phyloP scores from a whole-genome alignment of 768 basidiomycete species.

The Coprinellus micaceus region DNA sequence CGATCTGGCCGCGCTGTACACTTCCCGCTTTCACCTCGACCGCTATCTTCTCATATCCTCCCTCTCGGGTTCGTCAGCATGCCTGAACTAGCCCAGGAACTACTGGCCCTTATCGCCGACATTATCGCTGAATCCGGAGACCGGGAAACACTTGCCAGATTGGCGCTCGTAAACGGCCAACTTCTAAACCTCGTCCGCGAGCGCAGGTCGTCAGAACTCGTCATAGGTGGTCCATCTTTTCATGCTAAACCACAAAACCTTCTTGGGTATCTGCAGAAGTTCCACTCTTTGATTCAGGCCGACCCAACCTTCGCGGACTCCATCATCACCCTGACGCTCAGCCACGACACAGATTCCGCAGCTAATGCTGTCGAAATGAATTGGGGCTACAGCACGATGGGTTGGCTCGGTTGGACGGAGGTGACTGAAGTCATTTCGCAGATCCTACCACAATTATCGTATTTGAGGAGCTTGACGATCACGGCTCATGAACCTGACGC shows the following conservation, averaged over 20 bases:
- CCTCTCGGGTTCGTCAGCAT: no score
- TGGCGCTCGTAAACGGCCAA: not conserved
- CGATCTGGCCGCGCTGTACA: no score
- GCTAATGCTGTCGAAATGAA: not conserved
- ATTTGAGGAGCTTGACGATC: not conserved
- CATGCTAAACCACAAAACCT: not conserved
- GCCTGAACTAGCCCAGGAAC: not conserved
- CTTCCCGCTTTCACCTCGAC: no score
- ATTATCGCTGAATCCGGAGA: not conserved
- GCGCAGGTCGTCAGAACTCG: not conserved
- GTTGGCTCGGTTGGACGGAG: not conserved
- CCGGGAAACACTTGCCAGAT: not conserved
- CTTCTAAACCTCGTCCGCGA: not conserved
- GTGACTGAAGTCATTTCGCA: not conserved
- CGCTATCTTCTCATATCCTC: no score
- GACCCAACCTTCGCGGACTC: not conserved
- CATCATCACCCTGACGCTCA: not conserved
- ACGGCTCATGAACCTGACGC: not conserved
- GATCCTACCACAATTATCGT: not conserved
- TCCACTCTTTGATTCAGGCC: not conserved
- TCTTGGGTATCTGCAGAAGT: not conserved
- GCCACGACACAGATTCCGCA: not conserved
- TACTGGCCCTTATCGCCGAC: not conserved
- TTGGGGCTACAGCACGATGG: not conserved
- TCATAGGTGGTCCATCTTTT: not conserved